Percentiles rank a stretch among this genome's conserved stretches.
phyloP scores from a whole-genome alignment of 192 early-diverging fungal genomes.

The Coemansia sp. region DNA sequence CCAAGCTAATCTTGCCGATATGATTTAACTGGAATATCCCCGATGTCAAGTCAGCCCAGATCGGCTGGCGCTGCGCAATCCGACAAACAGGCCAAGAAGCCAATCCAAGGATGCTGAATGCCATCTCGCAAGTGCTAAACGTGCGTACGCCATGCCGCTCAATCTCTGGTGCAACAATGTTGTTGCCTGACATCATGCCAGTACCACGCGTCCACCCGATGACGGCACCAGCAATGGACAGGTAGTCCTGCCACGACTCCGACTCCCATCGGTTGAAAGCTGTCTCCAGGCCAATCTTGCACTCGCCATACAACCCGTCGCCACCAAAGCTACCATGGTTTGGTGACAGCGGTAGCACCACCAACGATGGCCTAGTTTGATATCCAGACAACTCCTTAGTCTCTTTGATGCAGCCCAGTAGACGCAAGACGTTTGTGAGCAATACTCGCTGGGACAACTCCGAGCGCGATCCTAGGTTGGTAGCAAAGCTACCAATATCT shows the following conservation, averaged over 20 bases:
- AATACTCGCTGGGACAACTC: slow-evolving; percentile 89
- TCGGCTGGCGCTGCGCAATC: slow-evolving; percentile 62
- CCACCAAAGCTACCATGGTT: slow-evolving; percentile 92
- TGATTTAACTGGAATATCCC: slow-evolving; percentile 5
- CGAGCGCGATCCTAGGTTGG: slow-evolving; percentile 69
- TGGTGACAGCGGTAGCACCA: slow-evolving; percentile 84
- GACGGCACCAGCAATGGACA: slow-evolving; percentile 81
- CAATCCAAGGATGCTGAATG: slow-evolving; percentile 88
- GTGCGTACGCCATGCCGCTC: slow-evolving; percentile 83
- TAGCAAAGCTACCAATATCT: slow-evolving; percentile 77
- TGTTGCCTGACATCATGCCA: slow-evolving; percentile 85
- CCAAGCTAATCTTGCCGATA: not conserved
- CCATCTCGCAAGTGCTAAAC: slow-evolving; percentile 89
- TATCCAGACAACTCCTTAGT: slow-evolving; percentile 73
- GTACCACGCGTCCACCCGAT: slow-evolving; percentile 97
- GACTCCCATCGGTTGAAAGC: slow-evolving; percentile 85
- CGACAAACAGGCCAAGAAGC: slow-evolving; percentile 70
- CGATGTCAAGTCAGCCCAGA: slow-evolving; percentile 84
- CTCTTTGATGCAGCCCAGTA: slow-evolving; percentile 79
- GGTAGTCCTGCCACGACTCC: slow-evolving; percentile 81
- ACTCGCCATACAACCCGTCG: slow-evolving; percentile 90
- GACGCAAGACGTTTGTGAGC: slow-evolving; percentile 85
- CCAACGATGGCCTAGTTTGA: slow-evolving; percentile 78
- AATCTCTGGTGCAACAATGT: slow-evolving; percentile 76
- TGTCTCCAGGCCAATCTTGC: slow-evolving; percentile 86